A percentile compares a stretch with the other conserved stretches of the same genome.
Evolutionary conservation across 2,329 filamentous ascomycete genomes (phyloP).

Genomic region (Myriosclerotinia curreyana): DNA sequence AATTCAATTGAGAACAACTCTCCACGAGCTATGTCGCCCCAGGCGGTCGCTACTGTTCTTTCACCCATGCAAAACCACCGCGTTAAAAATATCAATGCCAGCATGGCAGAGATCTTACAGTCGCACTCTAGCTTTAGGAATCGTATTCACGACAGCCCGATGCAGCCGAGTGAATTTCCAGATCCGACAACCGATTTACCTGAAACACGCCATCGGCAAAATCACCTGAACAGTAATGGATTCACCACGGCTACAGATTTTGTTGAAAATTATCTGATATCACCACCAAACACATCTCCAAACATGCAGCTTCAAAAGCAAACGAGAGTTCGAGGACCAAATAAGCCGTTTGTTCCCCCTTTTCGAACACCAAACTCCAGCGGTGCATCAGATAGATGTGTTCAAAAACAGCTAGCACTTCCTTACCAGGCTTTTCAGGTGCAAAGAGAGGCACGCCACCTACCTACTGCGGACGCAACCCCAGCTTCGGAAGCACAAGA

Average conservation of each 20-base stretch:
- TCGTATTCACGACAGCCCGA: not conserved
- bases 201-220: not conserved
- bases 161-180: not conserved
- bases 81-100: not conserved
- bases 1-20: not conserved
- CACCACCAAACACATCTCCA: slow-evolving; percentile 25
- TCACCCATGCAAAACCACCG: not conserved
- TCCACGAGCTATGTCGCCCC: not conserved
- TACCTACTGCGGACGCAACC: not conserved
- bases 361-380: slow-evolving; percentile 18
- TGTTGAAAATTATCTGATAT: slow-evolving; percentile 21
- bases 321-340: slow-evolving; percentile 22
- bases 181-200: not conserved
- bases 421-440: not conserved
- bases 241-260: slow-evolving; percentile 34
- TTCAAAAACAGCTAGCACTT: slow-evolving; percentile 27
- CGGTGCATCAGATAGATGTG: slow-evolving; percentile 18
- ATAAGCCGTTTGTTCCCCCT: slow-evolving; percentile 34
- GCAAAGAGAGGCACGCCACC: slow-evolving; percentile 14
- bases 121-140: slow-evolving; percentile 4
- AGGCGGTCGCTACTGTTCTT: not conserved
- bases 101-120: not conserved
- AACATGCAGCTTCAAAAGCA: not conserved
- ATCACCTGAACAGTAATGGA: slow-evolving; percentile 22
- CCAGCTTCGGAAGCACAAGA: slow-evolving; percentile 11